phyloP scores from a whole-genome alignment of 2,329 filamentous ascomycete species.

The Aureobasidium lini region DNA sequence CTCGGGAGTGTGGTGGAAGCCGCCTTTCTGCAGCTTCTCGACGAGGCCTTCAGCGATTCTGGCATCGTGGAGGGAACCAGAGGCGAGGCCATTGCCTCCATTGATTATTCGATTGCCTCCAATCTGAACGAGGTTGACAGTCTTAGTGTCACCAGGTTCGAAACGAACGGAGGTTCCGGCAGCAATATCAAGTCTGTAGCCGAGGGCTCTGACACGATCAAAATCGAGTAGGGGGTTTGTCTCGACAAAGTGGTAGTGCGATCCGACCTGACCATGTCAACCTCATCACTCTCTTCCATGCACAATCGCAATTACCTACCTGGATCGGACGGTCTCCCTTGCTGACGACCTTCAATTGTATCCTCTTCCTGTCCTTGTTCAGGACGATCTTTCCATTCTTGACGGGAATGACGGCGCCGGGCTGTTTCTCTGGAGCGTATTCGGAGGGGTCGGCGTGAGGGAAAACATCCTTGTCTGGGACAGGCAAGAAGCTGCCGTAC shows the following conservation, averaged over 20 bases:
- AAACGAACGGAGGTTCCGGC: constrained; percentile 90
- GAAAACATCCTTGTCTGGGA: constrained; percentile 64
- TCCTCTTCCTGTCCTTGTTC: constrained; percentile 66
- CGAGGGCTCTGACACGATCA: constrained; percentile 74
- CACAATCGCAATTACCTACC: constrained; percentile 37
- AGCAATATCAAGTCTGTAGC: constrained; percentile 79
- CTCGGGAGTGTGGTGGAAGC: constrained; percentile 70
- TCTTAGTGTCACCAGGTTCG: constrained; percentile 87
- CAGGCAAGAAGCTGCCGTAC: constrained; percentile 83
- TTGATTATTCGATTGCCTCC: constrained; percentile 70
- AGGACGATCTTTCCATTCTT: constrained; percentile 59
- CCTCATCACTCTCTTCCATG: not conserved
- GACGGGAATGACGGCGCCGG: constrained; percentile 70
- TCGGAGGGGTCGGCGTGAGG: constrained; percentile 50
- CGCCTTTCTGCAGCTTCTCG: constrained; percentile 57
- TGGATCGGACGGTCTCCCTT: constrained; percentile 86
- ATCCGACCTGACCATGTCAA: constrained; percentile 54
- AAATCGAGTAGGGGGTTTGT: constrained; percentile 87
- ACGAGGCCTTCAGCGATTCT: constrained; percentile 59
- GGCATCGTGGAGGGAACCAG: constrained; percentile 59
- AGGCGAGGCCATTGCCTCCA: constrained; percentile 75
- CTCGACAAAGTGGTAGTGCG: constrained; percentile 94
- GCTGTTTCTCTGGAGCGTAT: constrained; percentile 61
- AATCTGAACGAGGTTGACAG: constrained; percentile 83
- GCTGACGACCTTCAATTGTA: constrained; percentile 70